Conservation (phyloP, 2,329 filamentous ascomycete genomes). For the Phyllosticta citrichinensis region DNA sequence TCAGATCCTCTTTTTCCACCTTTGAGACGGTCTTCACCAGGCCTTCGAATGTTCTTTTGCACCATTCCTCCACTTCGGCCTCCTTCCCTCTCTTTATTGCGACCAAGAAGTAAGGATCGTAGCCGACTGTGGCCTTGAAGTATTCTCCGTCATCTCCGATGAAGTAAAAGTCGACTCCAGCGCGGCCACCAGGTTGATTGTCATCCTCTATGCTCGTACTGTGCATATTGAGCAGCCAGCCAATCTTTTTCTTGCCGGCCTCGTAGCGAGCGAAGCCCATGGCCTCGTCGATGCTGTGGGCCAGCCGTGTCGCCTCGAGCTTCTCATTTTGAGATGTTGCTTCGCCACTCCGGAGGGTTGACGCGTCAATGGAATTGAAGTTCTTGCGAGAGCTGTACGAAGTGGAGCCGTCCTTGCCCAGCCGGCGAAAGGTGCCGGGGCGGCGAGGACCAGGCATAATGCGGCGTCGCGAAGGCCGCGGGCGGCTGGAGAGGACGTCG, state of each 20-base stretch:
- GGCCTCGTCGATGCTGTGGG: conserved; percentile 82
- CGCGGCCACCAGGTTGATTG: conserved; percentile 70
- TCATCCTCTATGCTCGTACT: conserved; percentile 79
- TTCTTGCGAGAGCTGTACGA: conserved; percentile 42
- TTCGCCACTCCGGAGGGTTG: conserved; percentile 64
- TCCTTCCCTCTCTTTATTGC: conserved; percentile 83
- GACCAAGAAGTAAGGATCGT: conserved; percentile 92
- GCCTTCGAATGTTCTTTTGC: conserved; percentile 67
- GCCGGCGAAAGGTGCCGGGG: conserved; percentile 32
- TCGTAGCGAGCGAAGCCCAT: conserved; percentile 94
- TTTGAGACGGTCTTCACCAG: conserved; percentile 67
- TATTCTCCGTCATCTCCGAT: conserved; percentile 64
- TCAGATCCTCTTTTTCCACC: conserved; percentile 85
- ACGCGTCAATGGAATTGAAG: conserved; percentile 70
- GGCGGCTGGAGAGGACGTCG: not conserved
- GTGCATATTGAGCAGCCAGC: conserved; percentile 95
- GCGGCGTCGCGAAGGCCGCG: conserved; percentile 8
- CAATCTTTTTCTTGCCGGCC: conserved; percentile 69
- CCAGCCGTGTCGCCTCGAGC: conserved; percentile 72
- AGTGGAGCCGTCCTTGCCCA: conserved; percentile 32
- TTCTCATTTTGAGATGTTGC: conserved; percentile 88
- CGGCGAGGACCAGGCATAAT: conserved; percentile 35
- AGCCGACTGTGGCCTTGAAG: conserved; percentile 94
- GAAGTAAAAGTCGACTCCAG: conserved; percentile 95
- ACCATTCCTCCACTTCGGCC: conserved; percentile 92